phyloP scores from a whole-genome alignment of 2,329 filamentous ascomycete species.

The Apiospora aurea region DNA sequence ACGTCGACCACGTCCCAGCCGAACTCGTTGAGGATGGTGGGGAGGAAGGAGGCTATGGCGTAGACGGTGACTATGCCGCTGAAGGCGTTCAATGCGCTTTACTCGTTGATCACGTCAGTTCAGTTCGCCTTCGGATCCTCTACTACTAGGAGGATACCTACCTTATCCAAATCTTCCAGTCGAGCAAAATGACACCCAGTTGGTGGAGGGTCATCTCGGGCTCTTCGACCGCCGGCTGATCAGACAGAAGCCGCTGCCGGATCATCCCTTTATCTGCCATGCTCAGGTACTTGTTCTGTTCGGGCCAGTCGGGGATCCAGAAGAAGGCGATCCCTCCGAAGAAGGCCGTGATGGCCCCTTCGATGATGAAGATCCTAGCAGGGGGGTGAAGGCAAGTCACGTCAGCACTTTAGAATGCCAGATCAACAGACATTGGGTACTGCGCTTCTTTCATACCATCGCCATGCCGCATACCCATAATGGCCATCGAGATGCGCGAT shows the following conservation, averaged over 20 bases:
- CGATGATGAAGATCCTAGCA: constrained; percentile 44
- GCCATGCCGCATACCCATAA: constrained; percentile 53
- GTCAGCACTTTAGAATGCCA: background rate
- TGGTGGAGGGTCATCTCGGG: constrained; percentile 38
- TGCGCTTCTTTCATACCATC: constrained; percentile 44
- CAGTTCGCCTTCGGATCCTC: background rate
- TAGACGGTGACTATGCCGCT: constrained; percentile 42
- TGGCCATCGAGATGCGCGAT: constrained; percentile 54
- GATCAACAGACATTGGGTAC: too few relatives aligned
- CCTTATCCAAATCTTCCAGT: constrained; percentile 51
- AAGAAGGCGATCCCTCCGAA: constrained; percentile 44
- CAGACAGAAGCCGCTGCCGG: constrained; percentile 40
- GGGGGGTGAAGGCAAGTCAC: background rate
- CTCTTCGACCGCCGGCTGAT: constrained; percentile 33
- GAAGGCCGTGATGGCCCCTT: constrained; percentile 48
- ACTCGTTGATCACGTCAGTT: background rate
- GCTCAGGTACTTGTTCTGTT: constrained; percentile 53
- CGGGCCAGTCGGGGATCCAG: constrained; percentile 58
- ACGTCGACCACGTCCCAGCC: constrained; percentile 45
- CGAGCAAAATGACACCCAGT: constrained; percentile 39
- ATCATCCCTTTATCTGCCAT: constrained; percentile 48
- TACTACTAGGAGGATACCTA: constrained; percentile 19
- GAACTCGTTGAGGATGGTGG: constrained; percentile 50
- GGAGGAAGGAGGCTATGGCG: constrained; percentile 48
- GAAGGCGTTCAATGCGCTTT: constrained; percentile 35